These are phyloP conservation scores for Fagus sylvatica DNA, from an alignment of 306 rosid species.

Conservation along the genomic window DNA sequence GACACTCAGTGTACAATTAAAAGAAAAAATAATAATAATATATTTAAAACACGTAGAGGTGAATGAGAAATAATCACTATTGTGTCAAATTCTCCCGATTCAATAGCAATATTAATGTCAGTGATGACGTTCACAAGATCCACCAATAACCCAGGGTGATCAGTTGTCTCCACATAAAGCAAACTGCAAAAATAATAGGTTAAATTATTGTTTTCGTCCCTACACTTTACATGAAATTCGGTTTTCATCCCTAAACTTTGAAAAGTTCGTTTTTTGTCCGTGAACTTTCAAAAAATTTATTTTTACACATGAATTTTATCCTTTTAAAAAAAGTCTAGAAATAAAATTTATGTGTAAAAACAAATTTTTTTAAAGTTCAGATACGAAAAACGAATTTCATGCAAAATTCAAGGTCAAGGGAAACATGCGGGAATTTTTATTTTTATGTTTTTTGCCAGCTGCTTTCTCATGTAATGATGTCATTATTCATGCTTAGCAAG, in stretches of 20 bases:
- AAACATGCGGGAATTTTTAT: conserved; percentile 3
- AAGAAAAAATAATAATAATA: neutral
- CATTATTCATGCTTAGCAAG: neutral
- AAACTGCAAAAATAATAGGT: conserved; percentile 40
- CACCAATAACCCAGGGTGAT: conserved; percentile 77
- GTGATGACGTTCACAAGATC: conserved; percentile 80
- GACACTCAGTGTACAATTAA: neutral
- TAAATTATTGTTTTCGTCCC: too few relatives aligned
- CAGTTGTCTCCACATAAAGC: conserved; percentile 72
- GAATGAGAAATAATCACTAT: conserved; percentile 47
- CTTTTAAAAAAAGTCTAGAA: too few relatives aligned
- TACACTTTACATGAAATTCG: too few relatives aligned
- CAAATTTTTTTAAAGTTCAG: too few relatives aligned
- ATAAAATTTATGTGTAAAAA: too few relatives aligned
- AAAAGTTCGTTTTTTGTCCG: too few relatives aligned
- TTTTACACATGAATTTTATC: too few relatives aligned
- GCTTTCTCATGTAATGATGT: neutral
- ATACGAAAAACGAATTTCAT: too few relatives aligned
- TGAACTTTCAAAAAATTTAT: too few relatives aligned
- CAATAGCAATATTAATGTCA: conserved; percentile 61
- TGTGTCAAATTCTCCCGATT: conserved; percentile 87
- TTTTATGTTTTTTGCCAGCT: neutral
- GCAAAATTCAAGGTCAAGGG: neutral
- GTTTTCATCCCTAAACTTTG: too few relatives aligned
- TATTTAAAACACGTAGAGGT: neutral